These are phyloP conservation scores for Botryobasidium botryosum DNA, from an alignment of 768 basidiomycete genomes.

Conservation along the genomic window DNA sequence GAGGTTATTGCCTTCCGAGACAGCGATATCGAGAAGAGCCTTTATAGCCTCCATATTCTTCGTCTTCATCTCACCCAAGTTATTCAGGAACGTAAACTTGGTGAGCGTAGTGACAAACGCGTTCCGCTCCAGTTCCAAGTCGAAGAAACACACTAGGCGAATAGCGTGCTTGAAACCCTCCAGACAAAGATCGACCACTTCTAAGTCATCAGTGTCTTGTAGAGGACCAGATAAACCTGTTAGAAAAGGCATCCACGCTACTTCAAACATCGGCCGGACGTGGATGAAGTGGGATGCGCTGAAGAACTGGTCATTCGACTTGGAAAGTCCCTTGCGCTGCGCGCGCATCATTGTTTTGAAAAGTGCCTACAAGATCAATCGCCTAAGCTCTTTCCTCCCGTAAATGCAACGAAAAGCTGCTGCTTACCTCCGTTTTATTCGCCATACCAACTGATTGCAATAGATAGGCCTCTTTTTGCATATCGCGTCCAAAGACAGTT, in stretches of 20 bases:
- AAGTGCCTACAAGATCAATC: slow-evolving; percentile 39
- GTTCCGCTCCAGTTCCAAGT: slow-evolving; percentile 93
- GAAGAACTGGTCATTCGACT: slow-evolving; percentile 75
- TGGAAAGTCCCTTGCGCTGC: slow-evolving; percentile 68
- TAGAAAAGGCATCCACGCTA: slow-evolving; percentile 96
- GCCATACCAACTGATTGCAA: slow-evolving; percentile 94
- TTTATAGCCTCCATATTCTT: slow-evolving; percentile 99
- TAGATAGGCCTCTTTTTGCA: slow-evolving; percentile 91
- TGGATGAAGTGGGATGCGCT: slow-evolving; percentile 93
- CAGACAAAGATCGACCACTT: slow-evolving; percentile 77
- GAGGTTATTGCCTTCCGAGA: slow-evolving; percentile 90
- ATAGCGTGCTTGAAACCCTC: slow-evolving; percentile 98
- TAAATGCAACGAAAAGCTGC: neutral
- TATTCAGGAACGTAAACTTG: slow-evolving; percentile 96
- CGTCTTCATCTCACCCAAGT: slow-evolving; percentile 95
- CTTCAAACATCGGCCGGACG: slow-evolving; percentile 97
- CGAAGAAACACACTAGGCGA: slow-evolving; percentile 90
- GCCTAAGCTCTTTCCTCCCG: no score
- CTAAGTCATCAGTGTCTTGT: slow-evolving; percentile 88
- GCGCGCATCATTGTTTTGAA: slow-evolving; percentile 85
- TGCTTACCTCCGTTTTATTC: slow-evolving; percentile 75
- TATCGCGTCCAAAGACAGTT: slow-evolving; percentile 79
- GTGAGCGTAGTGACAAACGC: slow-evolving; percentile 92
- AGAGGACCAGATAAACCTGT: slow-evolving; percentile 88
- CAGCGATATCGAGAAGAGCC: slow-evolving; percentile 80